Base-by-base conservation (phyloP, 176 grass and related monocot genomes). In the Urochloa ruziziensis region DNA sequence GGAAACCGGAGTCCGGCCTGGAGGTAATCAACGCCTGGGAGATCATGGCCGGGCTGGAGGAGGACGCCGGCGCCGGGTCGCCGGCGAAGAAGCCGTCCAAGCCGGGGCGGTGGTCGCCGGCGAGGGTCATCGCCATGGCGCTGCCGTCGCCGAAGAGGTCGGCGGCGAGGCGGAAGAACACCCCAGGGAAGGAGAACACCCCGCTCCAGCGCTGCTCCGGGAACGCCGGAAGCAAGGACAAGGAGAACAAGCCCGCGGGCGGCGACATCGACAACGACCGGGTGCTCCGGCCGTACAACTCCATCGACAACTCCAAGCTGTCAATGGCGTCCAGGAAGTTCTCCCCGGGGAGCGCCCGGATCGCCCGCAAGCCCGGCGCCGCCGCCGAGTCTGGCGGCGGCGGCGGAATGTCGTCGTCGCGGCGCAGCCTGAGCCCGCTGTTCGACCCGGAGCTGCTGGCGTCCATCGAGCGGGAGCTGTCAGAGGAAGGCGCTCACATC, bases 1-100 rank as follows among this genome's bases (percentile, higher is more conserved):
- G 12, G 17, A 85, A 88, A 73, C 75, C 75, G 64, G 91, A 94
- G 17, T 27, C 83, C n/a, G 83, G 75, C 3, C 57, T 90, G 17
- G 96, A 99, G 85, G 91, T 99, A 71, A 96, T 99, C 83, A 93
- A 99, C 67, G 80, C 91, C 39, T 93, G 93, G 89, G 91, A 99
- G 86, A 87, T 99, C 46, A 99, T 99, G 96, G 93, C 84, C 24
- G 96, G 91, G 39, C 91, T 99, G 27, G 89, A 91, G 73, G 93
- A 94, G 44, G 71, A 69, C 12, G 85, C 81, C 1, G 72, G 58
- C 12, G 65, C 77, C 1, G 84, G 78, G 52, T 96, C 93, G 47
- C 93, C 96, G 39, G 62, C 83, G 27, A 95, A 99, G 73, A 99
- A 89, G 84, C 64, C 82, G 29, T 71, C 79, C 62, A 91, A 83